These are phyloP conservation scores for Wickerhamomyces xylosicus DNA, from an alignment of 805 yeast genomes.

Conservation along the genomic window DNA sequence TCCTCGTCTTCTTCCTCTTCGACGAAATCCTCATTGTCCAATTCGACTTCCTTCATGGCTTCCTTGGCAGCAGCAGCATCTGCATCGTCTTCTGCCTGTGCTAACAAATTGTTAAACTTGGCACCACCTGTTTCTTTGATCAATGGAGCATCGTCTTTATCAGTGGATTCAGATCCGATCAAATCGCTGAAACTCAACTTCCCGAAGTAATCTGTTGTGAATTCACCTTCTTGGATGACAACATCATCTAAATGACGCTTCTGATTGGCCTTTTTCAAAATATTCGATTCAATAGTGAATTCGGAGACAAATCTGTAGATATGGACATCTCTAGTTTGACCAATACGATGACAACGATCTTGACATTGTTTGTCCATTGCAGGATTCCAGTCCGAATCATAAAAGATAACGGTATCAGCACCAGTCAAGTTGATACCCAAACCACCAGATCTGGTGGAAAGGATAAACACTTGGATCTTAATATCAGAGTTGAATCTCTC, in stretches of 20 bases:
- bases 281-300: conserved; percentile 92
- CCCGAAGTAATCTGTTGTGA: conserved; percentile 92
- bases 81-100: conserved; percentile 92
- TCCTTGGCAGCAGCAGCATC: conserved; percentile 81
- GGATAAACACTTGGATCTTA: conserved; percentile 78
- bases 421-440: conserved; percentile 95
- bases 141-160: conserved; percentile 22
- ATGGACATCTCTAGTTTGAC: conserved; percentile 96
- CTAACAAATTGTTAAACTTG: conserved; percentile 51
- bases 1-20: conserved; percentile 11
- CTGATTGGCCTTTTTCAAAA: conserved; percentile 87
- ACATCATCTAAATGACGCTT: conserved; percentile 90
- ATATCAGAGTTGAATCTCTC: conserved; percentile 86
- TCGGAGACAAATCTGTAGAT: conserved; percentile 94
- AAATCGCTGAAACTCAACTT: conserved; percentile 79
- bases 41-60: conserved; percentile 76
- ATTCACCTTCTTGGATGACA: conserved; percentile 95
- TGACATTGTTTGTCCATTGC: conserved; percentile 99
- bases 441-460: conserved; percentile 97
- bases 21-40: conserved; percentile 76
- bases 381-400: conserved; percentile 99
- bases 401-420: conserved; percentile 96
- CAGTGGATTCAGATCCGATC: conserved; percentile 37
- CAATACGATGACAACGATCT: conserved; percentile 98
- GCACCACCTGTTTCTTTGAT: conserved; percentile 22